Base-by-base conservation (phyloP, 2,329 filamentous ascomycete species). In the Alternaria sp. region DNA sequence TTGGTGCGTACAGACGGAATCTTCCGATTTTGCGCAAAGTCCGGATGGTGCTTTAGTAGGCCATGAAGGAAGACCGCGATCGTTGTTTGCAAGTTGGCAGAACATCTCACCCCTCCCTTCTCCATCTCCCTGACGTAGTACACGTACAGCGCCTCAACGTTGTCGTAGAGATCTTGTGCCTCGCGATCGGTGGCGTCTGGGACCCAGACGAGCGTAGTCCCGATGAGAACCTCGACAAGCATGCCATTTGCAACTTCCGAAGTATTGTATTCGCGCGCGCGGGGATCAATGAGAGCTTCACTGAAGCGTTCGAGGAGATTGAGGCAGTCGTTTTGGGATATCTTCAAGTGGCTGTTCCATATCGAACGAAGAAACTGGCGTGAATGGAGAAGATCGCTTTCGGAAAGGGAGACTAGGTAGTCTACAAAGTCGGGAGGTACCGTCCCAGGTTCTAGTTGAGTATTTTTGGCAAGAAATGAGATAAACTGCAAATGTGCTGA, bases 141-240 rank as follows among this genome's bases (percentile, higher is more conserved):
- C 45, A 86, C 81, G 76, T 98, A 98, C 20, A 97, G 81, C 62
- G 96, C 90, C 20, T 88, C 86, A 4, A 90, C 92, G 41, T 86
- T 84, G 3, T 87, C 85, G n/a, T 85, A 85, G 3, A 97, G 57
- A 25, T 72, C 65, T 46, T 72, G 70, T 14, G 67, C 64, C 43
- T 76, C 70, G 18, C 64, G 64, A 45, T 76, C 74, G 4, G 64
- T 68, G 4, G 65, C 54, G 14, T 66, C 62, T 32, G 67, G 60
- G 18, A 61, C 57, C 74, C 73, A 77, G 5, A 73, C 61, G 11
- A 67, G 59, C 4, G 66, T 66, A n/a, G 74, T 74, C 14, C 74
- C 72, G 34, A 70, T 68, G 45, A 78, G 54, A 11, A 75, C 65
- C 44, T 78, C 75, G 8, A 79, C 67, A 6, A 79, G 59, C 74